Conservation (phyloP, 176 grass and related monocot species). For the Alopecurus myosuroides region DNA sequence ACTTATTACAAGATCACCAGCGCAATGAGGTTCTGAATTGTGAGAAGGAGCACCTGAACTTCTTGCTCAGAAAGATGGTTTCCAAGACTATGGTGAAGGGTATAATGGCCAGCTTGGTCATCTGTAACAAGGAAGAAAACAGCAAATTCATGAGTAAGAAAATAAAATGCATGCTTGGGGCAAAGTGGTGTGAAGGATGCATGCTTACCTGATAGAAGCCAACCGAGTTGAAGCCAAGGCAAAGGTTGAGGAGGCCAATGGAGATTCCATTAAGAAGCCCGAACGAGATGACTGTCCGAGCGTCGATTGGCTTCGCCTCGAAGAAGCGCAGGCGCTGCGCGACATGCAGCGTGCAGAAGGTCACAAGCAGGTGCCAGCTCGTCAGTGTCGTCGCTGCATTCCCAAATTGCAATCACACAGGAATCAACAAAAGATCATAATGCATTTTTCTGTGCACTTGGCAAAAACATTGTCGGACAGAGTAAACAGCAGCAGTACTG, state of each 20-base stretch:
- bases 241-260: conserved; percentile 95
- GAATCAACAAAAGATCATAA: background rate
- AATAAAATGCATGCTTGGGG: background rate
- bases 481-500: background rate
- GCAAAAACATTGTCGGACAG: background rate
- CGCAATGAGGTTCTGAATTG: background rate
- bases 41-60: conserved; percentile 63
- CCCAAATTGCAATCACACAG: background rate
- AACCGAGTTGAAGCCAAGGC: conserved; percentile 95
- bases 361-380: conserved; percentile 95
- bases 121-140: conserved; percentile 34
- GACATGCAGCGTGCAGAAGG: conserved; percentile 79
- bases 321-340: conserved; percentile 85
- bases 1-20: background rate
- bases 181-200: background rate
- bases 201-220: conserved; percentile 86
- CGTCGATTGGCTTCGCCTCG: conserved; percentile 73
- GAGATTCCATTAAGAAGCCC: conserved; percentile 84
- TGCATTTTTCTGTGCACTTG: background rate
- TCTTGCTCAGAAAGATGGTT: conserved; percentile 78
- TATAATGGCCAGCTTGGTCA: conserved; percentile 98
- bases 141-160: background rate
- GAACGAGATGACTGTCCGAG: conserved; percentile 69
- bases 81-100: conserved; percentile 93
- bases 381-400: conserved; percentile 82